Evolutionary conservation across 768 basidiomycete species (phyloP).

Genomic region (Trametes villosa): DNA sequence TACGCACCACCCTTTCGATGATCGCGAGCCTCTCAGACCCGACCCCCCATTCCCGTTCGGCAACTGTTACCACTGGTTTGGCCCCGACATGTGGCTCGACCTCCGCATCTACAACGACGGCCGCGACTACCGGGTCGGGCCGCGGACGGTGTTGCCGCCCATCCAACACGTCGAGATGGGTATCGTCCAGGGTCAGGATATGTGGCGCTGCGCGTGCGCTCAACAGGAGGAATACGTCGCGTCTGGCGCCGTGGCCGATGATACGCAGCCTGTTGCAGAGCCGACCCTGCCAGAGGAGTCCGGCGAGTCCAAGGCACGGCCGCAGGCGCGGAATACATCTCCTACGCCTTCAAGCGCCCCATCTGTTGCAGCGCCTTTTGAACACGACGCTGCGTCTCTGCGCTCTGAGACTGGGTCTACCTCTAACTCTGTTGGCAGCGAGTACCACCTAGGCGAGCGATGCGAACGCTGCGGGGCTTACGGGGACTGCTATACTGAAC

Average conservation of each 20-base stretch:
- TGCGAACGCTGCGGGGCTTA: background rate
- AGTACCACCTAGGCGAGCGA: too few species aligned
- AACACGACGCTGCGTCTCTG: too few species aligned
- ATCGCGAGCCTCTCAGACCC: background rate
- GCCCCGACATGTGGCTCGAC: background rate
- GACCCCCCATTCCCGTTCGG: background rate
- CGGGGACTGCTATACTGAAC: background rate
- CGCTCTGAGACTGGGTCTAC: too few species aligned
- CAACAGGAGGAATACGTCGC: background rate
- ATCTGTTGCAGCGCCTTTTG: too few species aligned
- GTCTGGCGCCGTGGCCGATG: too few species aligned
- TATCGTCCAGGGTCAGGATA: background rate
- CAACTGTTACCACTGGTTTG: slow-evolving; percentile 4
- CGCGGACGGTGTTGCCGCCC: background rate
- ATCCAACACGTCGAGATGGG: background rate
- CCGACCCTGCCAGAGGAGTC: too few species aligned
- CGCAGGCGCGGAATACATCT: too few species aligned
- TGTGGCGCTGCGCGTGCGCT: background rate
- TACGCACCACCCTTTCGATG: background rate
- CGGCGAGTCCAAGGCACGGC: too few species aligned
- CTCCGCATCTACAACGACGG: background rate
- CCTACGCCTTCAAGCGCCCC: too few species aligned
- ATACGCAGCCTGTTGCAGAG: too few species aligned
- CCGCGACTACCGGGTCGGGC: background rate
- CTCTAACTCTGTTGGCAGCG: too few species aligned